phyloP scores from a whole-genome alignment of 768 basidiomycete species.

The Pisolithus orientalis region DNA sequence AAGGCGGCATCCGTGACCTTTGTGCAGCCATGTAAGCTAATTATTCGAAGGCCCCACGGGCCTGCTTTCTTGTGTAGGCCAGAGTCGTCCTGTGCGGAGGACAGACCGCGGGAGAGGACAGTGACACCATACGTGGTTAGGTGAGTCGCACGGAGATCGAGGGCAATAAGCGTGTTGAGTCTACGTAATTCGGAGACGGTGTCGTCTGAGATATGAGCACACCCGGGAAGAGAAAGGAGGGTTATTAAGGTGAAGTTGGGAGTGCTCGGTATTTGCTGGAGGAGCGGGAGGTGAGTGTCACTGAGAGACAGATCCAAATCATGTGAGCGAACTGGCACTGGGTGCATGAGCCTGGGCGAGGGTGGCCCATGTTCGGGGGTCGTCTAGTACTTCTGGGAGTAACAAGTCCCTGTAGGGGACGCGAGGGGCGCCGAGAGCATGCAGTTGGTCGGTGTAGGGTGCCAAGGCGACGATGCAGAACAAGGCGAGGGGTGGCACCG shows the following conservation, averaged over 20 bases:
- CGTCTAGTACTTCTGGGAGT: slow-evolving; percentile 26
- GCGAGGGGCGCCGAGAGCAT: slow-evolving; percentile 28
- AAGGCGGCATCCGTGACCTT: slow-evolving; percentile 41
- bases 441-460: slow-evolving; percentile 39
- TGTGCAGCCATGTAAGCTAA: slow-evolving; percentile 49
- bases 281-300: slow-evolving; percentile 46
- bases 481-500: slow-evolving; percentile 46
- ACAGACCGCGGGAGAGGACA: slow-evolving; percentile 44
- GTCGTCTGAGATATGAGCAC: slow-evolving; percentile 52
- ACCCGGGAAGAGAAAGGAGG: slow-evolving; percentile 52
- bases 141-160: slow-evolving; percentile 55
- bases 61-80: slow-evolving; percentile 28
- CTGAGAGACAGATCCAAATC: slow-evolving; percentile 44
- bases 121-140: slow-evolving; percentile 50
- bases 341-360: slow-evolving; percentile 54
- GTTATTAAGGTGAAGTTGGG: slow-evolving; percentile 59
- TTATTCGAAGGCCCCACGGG: slow-evolving; percentile 54
- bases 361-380: slow-evolving; percentile 59
- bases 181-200: slow-evolving; percentile 43
- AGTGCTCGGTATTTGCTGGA: slow-evolving; percentile 52
- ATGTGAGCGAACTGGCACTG: slow-evolving; percentile 36
- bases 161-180: slow-evolving; percentile 50
- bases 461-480: slow-evolving; percentile 45
- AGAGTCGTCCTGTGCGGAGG: slow-evolving; percentile 23
- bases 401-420: slow-evolving; percentile 35